Conservation (phyloP, 2,329 filamentous ascomycete genomes). For the Fusarium devonianum region DNA sequence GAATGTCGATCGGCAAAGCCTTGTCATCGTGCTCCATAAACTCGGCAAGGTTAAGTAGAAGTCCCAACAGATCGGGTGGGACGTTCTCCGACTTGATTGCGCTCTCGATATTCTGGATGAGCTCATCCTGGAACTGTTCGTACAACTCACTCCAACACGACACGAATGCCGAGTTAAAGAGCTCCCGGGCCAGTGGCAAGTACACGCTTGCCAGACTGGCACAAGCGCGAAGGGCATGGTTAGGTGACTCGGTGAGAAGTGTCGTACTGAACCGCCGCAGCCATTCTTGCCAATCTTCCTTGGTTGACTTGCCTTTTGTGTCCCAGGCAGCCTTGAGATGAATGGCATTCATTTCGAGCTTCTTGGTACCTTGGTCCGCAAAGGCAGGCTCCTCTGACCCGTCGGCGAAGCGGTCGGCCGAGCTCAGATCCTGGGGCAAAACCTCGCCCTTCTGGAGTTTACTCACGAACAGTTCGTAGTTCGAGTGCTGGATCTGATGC, state of each 20-base stretch:
- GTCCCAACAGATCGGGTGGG: constrained; percentile 91
- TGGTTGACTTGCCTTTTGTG: constrained; percentile 93
- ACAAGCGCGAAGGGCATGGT: constrained; percentile 92
- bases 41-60: constrained; percentile 93
- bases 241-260: constrained; percentile 91
- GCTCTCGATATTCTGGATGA: constrained; percentile 94
- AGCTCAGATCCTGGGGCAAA: constrained; percentile 92
- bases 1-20: constrained; percentile 94
- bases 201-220: constrained; percentile 91
- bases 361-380: constrained; percentile 87
- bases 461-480: constrained; percentile 89
- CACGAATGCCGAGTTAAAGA: constrained; percentile 99
- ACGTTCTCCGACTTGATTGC: constrained; percentile 96
- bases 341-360: constrained; percentile 95
- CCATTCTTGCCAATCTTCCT: constrained; percentile 99
- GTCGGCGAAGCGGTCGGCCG: constrained; percentile 80
- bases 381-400: constrained; percentile 81
- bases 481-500: constrained; percentile 85
- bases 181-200: constrained; percentile 85
- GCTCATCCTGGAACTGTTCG: constrained; percentile 94
- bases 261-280: constrained; percentile 96
- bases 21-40: constrained; percentile 99
- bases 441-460: constrained; percentile 95
- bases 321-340: constrained; percentile 98
- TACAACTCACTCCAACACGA: constrained; percentile 99